These are phyloP conservation scores for Penicillium malachiteum DNA, from an alignment of 495 filamentous ascomycete genomes.

Conservation along the genomic window DNA sequence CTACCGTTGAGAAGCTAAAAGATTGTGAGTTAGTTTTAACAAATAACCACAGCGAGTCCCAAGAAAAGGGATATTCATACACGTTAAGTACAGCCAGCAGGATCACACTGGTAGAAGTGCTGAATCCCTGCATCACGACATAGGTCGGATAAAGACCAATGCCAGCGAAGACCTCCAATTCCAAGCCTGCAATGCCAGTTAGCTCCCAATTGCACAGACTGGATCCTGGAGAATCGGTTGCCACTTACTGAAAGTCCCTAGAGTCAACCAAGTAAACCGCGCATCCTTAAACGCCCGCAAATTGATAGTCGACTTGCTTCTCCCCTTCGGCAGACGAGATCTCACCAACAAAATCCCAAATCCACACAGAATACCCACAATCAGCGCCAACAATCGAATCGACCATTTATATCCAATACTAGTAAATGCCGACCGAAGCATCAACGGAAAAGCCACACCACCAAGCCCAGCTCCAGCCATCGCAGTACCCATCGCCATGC, in stretches of 20 bases:
- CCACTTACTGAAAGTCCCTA: constrained; percentile 40
- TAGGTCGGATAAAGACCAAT: constrained; percentile 54
- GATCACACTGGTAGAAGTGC: constrained; percentile 31
- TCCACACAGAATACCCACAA: constrained; percentile 52
- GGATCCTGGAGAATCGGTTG: too few species aligned
- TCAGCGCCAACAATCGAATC: constrained; percentile 58
- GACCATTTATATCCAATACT: constrained; percentile 60
- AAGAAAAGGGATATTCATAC: constrained; percentile 15
- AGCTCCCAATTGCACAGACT: constrained; percentile 12
- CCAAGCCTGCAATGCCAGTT: constrained; percentile 32
- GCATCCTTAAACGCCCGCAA: constrained; percentile 56
- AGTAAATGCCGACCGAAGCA: constrained; percentile 52
- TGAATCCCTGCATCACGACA: constrained; percentile 40
- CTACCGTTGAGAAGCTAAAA: constrained; percentile 42
- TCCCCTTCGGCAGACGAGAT: constrained; percentile 32
- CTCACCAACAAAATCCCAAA: constrained; percentile 41
- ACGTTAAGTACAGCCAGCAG: constrained; percentile 36
- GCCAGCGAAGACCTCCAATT: constrained; percentile 52
- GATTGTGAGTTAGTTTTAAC: background rate
- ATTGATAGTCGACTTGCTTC: constrained; percentile 48
- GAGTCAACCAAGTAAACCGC: constrained; percentile 38
- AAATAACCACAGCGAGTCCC: background rate
- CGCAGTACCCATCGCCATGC: constrained; percentile 39
- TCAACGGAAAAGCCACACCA: constrained; percentile 61
- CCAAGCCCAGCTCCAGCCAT: constrained; percentile 46